Evolutionary conservation across 352 stramenopile genomes (phyloP), one percentile per base, ranked within the genome.

Genomic region (Phytopythium delawarense): DNA sequence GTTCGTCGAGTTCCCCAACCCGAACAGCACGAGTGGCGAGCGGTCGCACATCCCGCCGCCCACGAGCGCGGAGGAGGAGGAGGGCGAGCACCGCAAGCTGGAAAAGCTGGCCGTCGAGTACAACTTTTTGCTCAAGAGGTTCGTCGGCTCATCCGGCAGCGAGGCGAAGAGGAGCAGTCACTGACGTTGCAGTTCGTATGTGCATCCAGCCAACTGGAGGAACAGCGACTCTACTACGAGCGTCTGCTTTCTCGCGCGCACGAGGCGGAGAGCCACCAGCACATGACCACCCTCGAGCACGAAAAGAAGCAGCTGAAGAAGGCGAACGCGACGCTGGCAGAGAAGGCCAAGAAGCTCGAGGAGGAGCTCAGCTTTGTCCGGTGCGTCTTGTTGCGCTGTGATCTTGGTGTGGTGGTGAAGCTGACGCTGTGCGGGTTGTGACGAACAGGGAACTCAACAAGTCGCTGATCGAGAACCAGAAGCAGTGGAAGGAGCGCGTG

Each of bases 31-130:
- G 60, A 89, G 84, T 64, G 75, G 81, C 56, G 75, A 92, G 69
- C 75, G 81, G 11, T 91, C 82, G n/a, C 81, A 89, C 62, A 72
- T 77, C 34, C 82, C 83, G 12, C 84, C 83, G 11, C 69, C 67
- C 6, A 91, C 81, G 18, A 70, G 76, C 8, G 84, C 77, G 9
- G 84, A 97, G 63, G 88, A 98, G 57, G 93, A 97, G 65, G 93
- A 97, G 69, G 79, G 87, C 2, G 81, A 98, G 51, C 95, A 98
- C 72, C 76, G 80, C 13, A 99, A 99, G 75, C 78, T 98, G 13
- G 96, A 99, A 68, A 97, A 96, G 44, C 89, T 98, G 40, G 95
- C 95, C 0, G 78, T 91, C 39, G 94, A 99, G 79, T 99, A 99
- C 74, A 98, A 98, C 53, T 96, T 95, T 48, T 64, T 99, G 45